A percentile compares a stretch with the other conserved stretches of the same genome.
Conservation (phyloP, 108 stramenopile species). For the Discostella stelligeroides region DNA sequence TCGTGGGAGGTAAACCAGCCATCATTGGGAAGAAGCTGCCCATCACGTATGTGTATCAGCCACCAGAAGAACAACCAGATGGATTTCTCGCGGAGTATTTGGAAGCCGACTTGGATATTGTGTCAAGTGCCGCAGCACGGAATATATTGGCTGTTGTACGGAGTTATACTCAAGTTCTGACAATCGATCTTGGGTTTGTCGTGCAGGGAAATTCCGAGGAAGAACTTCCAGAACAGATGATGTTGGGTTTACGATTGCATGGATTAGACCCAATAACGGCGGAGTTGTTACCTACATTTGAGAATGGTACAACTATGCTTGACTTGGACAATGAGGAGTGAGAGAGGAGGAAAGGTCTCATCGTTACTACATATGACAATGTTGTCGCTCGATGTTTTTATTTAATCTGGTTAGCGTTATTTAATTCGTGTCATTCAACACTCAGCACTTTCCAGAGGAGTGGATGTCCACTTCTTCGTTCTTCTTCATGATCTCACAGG, state of each 20-base stretch:
- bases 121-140: constrained; percentile 76
- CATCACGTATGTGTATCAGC: constrained; percentile 59
- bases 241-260: constrained; percentile 78
- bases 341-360: too few relatives aligned
- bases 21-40: constrained; percentile 83
- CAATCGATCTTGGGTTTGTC: constrained; percentile 85
- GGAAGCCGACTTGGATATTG: constrained; percentile 88
- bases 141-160: constrained; percentile 78
- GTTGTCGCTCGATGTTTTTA: too few relatives aligned
- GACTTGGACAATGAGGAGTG: constrained; percentile 9
- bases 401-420: too few relatives aligned
- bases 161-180: constrained; percentile 75
- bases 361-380: too few relatives aligned
- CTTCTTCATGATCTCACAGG: too few relatives aligned
- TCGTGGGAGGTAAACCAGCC: constrained; percentile 84
- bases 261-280: constrained; percentile 86
- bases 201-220: constrained; percentile 71
- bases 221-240: constrained; percentile 87
- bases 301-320: constrained; percentile 20
- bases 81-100: constrained; percentile 63
- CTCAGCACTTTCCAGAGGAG: too few relatives aligned
- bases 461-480: too few relatives aligned
- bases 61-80: constrained; percentile 44
- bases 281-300: constrained; percentile 54
- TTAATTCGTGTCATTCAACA: too few relatives aligned